Evolutionary conservation across 2,329 filamentous ascomycete species (phyloP), one percentile per base, ranked within the genome.

Genomic region (Ophiostoma sp.): DNA sequence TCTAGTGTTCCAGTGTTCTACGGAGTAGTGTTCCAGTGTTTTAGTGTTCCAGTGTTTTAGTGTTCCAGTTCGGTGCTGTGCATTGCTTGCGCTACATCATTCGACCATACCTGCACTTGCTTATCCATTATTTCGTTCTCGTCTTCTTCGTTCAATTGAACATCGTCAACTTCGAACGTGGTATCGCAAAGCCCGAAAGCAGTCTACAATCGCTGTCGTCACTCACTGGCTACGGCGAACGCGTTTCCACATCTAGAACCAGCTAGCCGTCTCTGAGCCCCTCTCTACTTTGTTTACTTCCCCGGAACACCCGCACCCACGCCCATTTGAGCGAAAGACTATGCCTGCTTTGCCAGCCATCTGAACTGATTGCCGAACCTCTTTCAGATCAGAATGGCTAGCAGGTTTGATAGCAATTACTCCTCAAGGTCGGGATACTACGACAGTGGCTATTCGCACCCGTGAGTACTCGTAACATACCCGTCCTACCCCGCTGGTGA

Each of bases 331-430:
- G 55, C 64, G 40, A 40, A 64, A 9, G 38, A 68, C 66, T 40
- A 70, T 70, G 67, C 64, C 65, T 52, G 36, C 65, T 63, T 64
- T 16, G 65, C 18, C 67, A 41, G 41, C 52, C 64, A 47, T 67
- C 49, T 70, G 62, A 67, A 69, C 58, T 14, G 42, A 49, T 40
- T 41, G 55, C 65, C 63, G 52, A 64, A 27, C 4, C 11, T 44
- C 42, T n/a, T 9, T n/a, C 44, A 64, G 58, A 63, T 18, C 9
- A 71, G 66, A 40, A 71, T 71, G 69, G 66, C 69, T 27, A 41
- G 64, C 45, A 47, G 62, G 18, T 63, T 41, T 63, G 36, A 68
- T 45, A 42, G 62, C 47, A 12, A 66, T 3, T 38, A 60, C 55
- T 67, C 65, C 52, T 64, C 68, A 44, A 65, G 64, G 49, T 49